phyloP scores from a whole-genome alignment of 176 grass and related monocot species.

The Triticum turgidum region DNA sequence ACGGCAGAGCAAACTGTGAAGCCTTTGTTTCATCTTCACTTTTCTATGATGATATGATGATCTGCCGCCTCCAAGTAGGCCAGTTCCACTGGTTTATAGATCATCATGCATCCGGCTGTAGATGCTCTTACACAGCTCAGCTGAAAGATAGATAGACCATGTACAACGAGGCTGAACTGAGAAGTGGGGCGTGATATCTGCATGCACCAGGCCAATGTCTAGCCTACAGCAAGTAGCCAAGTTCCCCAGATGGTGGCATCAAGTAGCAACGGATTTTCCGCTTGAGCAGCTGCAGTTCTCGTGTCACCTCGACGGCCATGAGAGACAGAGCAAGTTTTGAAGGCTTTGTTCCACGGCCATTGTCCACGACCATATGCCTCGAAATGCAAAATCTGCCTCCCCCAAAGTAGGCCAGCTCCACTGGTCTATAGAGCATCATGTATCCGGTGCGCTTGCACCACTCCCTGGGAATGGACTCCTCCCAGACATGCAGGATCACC shows the following conservation, averaged over 20 bases:
- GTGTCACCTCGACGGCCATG: not conserved
- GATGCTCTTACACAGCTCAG: not conserved
- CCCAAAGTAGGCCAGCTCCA: not conserved
- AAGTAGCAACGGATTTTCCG: not conserved
- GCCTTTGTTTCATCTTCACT: no score
- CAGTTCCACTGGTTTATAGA: no score
- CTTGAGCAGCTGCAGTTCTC: not conserved
- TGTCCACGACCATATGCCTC: no score
- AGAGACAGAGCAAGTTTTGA: not conserved
- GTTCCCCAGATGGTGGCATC: not conserved
- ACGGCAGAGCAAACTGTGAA: no score
- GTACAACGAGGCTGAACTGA: not conserved
- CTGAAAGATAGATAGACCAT: not conserved
- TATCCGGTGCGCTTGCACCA: not conserved
- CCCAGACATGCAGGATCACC: not conserved
- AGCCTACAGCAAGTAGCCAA: not conserved
- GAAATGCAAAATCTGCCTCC: not conserved
- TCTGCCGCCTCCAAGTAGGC: no score
- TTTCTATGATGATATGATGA: not conserved
- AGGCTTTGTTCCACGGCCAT: no score
- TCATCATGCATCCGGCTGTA: no score
- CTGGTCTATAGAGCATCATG: not conserved
- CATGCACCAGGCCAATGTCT: not conserved
- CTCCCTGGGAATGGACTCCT: not conserved
- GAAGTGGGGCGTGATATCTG: not conserved